A percentile compares a stretch with the other conserved stretches of the same genome.
These are phyloP conservation scores for Phaseolus lunatus DNA, from an alignment of 306 rosid species.

Conservation along the genomic window DNA sequence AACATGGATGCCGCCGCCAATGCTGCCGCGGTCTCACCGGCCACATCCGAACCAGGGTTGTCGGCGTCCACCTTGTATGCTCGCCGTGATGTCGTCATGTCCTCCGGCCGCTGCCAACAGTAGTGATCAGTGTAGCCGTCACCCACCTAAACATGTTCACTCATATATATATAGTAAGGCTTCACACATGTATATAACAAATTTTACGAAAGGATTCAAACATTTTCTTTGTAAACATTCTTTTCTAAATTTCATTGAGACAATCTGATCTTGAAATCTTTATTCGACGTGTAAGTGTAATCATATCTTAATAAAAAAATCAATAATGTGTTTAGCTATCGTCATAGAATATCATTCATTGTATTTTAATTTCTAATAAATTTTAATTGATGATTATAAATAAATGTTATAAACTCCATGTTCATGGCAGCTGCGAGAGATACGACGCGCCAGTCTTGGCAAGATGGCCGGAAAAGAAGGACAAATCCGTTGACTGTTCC, in stretches of 20 bases:
- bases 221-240: not conserved
- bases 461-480: slow-evolving; percentile 23
- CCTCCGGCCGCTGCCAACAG: slow-evolving; percentile 96
- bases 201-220: not conserved
- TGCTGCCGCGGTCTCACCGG: slow-evolving; percentile 80
- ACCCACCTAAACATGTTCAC: slow-evolving; percentile 64
- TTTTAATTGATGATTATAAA: too few species aligned
- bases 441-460: slow-evolving; percentile 46
- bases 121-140: slow-evolving; percentile 87
- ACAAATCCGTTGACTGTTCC: slow-evolving; percentile 26
- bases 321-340: too few species aligned
- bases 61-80: slow-evolving; percentile 68
- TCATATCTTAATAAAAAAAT: too few species aligned
- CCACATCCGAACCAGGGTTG: slow-evolving; percentile 79
- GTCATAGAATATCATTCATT: too few species aligned
- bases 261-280: too few species aligned
- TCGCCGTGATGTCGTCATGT: slow-evolving; percentile 81
- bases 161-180: not conserved
- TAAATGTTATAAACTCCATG: not conserved
- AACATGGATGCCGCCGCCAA: slow-evolving; percentile 79
- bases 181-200: not conserved
- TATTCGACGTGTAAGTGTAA: too few species aligned
- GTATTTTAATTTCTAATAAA: too few species aligned
- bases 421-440: too few species aligned
- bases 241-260: too few species aligned